phyloP scores from a whole-genome alignment of 2,329 filamentous ascomycete genomes.

The Corynespora cassiicola region DNA sequence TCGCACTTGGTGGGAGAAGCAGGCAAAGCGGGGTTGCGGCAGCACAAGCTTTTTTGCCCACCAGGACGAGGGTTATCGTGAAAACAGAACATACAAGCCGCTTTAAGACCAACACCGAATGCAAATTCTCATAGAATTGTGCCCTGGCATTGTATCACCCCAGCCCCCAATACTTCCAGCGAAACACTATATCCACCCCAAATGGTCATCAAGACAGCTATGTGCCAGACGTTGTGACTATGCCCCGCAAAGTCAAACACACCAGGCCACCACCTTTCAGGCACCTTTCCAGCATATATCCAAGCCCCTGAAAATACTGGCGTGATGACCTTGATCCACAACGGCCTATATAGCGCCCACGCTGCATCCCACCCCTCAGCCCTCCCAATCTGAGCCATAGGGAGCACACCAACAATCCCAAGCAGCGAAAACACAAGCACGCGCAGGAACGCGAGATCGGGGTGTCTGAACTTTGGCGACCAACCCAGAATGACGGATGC shows the following conservation, averaged over 20 bases:
- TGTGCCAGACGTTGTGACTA: slow-evolving; percentile 4
- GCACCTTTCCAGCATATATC: slow-evolving; percentile 4
- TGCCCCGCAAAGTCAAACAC: slow-evolving; percentile 1
- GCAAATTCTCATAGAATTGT: neutral
- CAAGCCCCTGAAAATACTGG: slow-evolving; percentile 2
- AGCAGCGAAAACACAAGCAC: slow-evolving; percentile 1
- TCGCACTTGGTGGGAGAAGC: too few relatives aligned
- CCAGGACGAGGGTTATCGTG: too few relatives aligned
- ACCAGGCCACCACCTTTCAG: slow-evolving; percentile 4
- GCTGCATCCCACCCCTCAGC: neutral
- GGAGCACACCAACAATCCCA: slow-evolving; percentile 1
- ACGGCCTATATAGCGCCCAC: neutral
- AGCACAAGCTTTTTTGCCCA: too few relatives aligned
- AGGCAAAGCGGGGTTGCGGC: too few relatives aligned
- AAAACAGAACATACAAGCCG: too few relatives aligned
- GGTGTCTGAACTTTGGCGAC: slow-evolving; percentile 1
- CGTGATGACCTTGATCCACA: neutral
- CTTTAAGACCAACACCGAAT: too few relatives aligned
- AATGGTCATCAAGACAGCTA: slow-evolving; percentile 1
- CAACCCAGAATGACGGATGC: neutral
- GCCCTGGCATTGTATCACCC: neutral
- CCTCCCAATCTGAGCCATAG: neutral
- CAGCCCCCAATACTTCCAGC: neutral
- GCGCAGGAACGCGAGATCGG: slow-evolving; percentile 1
- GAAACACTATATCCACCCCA: slow-evolving; percentile 1